Evolutionary conservation across 202 grass and related monocot genomes (phyloP).

Genomic region (Zoysia matrella): DNA sequence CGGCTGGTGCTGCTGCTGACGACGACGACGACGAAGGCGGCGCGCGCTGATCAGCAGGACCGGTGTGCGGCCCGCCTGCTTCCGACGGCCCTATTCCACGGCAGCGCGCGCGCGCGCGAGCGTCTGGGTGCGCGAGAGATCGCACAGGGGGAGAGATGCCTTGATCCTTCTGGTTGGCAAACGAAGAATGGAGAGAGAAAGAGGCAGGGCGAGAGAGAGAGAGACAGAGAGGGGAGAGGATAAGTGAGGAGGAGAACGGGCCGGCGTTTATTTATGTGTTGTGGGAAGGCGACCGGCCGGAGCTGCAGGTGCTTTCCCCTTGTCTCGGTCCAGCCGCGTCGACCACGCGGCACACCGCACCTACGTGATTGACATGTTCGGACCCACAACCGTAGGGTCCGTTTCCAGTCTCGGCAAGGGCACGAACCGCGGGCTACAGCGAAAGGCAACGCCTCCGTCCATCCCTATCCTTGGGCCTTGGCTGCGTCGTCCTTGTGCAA

Average conservation of each 20-base stretch:
- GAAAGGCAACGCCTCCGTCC: not conserved
- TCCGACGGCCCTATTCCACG: not conserved
- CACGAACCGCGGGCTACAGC: not conserved
- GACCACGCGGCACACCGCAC: not conserved
- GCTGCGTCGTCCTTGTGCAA: not conserved
- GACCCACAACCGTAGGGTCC: fast-evolving
- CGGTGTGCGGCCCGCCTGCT: not conserved
- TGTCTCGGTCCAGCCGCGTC: not conserved
- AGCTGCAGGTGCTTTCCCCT: not conserved
- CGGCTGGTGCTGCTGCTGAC: not conserved
- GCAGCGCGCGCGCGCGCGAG: not conserved
- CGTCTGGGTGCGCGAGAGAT: not conserved
- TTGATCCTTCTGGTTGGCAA: conserved; percentile 23
- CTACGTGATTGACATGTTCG: not conserved
- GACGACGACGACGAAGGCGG: not conserved
- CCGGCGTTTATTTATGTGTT: conserved; percentile 45
- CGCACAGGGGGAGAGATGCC: not conserved
- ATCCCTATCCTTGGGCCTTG: no score
- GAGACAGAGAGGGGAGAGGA: not conserved
- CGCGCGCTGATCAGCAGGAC: not conserved
- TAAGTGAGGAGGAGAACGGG: not conserved
- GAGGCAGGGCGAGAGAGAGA: no score
- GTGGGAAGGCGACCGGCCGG: not conserved
- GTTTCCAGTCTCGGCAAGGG: not conserved
- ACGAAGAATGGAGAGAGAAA: not conserved